These are phyloP conservation scores for Xylariomycetidae sp. DNA, from an alignment of 2,329 filamentous ascomycete species.

Conservation along the genomic window DNA sequence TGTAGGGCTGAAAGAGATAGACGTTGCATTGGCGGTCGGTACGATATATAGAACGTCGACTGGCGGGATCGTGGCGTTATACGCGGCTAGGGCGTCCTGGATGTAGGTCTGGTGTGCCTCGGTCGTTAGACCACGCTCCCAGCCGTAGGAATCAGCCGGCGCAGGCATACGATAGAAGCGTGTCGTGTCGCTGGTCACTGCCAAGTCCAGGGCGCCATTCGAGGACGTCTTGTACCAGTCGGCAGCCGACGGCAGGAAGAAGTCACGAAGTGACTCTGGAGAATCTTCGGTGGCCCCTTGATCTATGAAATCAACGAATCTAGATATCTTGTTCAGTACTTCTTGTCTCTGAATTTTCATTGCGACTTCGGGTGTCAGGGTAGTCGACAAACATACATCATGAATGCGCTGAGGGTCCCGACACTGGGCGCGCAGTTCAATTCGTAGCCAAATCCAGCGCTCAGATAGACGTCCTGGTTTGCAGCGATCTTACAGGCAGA, in stretches of 20 bases:
- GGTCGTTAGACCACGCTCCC: constrained; percentile 20
- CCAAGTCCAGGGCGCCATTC: constrained; percentile 16
- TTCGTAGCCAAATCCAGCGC: constrained; percentile 24
- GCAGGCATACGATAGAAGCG: constrained; percentile 23
- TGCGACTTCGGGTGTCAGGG: constrained; percentile 4
- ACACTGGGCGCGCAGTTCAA: constrained; percentile 27
- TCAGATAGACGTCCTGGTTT: constrained; percentile 18
- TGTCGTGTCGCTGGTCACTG: constrained; percentile 18
- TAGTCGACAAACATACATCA: constrained; percentile 36
- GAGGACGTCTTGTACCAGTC: constrained; percentile 22
- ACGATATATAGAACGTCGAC: constrained; percentile 27
- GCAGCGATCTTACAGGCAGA: constrained; percentile 23
- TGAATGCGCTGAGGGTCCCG: constrained; percentile 25
- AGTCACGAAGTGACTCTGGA: constrained; percentile 17
- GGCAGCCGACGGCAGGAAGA: constrained; percentile 20
- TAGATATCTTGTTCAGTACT: no score
- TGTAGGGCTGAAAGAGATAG: constrained; percentile 24
- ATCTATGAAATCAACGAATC: constrained; percentile 19
- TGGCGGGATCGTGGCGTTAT: constrained; percentile 11
- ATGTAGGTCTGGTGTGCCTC: constrained; percentile 23
- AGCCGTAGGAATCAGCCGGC: constrained; percentile 18
- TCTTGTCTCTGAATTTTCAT: no score
- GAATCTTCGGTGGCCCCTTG: constrained; percentile 16
- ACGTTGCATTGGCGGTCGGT: constrained; percentile 19
- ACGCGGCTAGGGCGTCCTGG: constrained; percentile 25